Percentiles rank a stretch among this genome's conserved stretches.
Evolutionary conservation across 2,329 filamentous ascomycete genomes (phyloP).

Genomic region (Ophiobolus disseminans): DNA sequence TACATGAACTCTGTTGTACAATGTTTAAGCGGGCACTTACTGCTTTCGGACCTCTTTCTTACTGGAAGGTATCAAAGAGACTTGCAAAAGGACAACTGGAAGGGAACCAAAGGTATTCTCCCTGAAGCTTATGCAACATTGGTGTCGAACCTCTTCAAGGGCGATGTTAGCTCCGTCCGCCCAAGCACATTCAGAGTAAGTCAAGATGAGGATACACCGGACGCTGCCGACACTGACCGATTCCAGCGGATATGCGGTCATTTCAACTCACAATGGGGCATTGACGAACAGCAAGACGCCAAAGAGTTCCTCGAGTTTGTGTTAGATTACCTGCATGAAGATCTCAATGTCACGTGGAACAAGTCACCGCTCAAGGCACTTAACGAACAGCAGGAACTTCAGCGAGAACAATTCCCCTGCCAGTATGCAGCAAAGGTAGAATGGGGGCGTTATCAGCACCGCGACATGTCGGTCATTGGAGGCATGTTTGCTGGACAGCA

Average conservation of each 20-base stretch:
- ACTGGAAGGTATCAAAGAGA: constrained; percentile 66
- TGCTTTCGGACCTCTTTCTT: constrained; percentile 68
- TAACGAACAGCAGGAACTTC: constrained; percentile 66
- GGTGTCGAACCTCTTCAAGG: constrained; percentile 68
- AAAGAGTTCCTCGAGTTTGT: constrained; percentile 89
- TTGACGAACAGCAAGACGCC: constrained; percentile 83
- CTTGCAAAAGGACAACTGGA: constrained; percentile 69
- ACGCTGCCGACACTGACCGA: constrained; percentile 22
- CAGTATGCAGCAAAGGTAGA: constrained; percentile 73
- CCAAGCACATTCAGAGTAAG: constrained; percentile 56
- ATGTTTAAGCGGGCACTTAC: constrained; percentile 75
- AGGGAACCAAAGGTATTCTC: constrained; percentile 68
- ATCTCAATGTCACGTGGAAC: constrained; percentile 76
- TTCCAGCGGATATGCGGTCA: constrained; percentile 65
- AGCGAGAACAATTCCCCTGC: constrained; percentile 66
- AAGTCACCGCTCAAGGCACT: constrained; percentile 64
- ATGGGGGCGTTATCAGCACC: constrained; percentile 74
- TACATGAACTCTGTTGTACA: constrained; percentile 94
- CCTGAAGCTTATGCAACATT: constrained; percentile 68
- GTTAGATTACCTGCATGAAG: constrained; percentile 81
- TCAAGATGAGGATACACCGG: not conserved
- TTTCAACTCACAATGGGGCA: constrained; percentile 72
- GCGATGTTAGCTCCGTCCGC: constrained; percentile 56
- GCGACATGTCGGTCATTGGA: constrained; percentile 78
- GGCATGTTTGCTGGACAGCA: constrained; percentile 79